Conservation (phyloP, 176 grass and related monocot genomes). For the Carex littledalei region DNA sequence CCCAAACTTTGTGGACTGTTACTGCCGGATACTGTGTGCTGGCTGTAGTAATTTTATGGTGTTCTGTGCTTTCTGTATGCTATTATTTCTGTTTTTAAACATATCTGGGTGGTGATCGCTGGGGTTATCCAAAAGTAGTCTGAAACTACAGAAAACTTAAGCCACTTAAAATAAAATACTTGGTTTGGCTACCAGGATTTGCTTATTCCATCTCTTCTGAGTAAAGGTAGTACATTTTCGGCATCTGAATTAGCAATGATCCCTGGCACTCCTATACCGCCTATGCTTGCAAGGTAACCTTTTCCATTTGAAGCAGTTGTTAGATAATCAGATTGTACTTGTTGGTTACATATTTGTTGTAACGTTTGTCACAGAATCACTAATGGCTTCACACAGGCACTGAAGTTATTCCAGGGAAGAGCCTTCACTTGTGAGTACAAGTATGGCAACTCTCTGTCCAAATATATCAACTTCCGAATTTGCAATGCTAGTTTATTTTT, state of each 20-base stretch:
- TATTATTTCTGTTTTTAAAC: background rate
- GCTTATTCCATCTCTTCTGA: conserved; percentile 76
- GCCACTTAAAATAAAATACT: background rate
- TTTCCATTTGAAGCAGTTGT: conserved; percentile 19
- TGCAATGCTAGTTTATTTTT: background rate
- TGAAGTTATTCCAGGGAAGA: conserved; percentile 75
- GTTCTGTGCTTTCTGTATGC: background rate
- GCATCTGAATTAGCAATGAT: conserved; percentile 60
- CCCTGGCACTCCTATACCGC: conserved; percentile 83
- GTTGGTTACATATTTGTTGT: conserved; percentile 20
- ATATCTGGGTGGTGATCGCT: background rate
- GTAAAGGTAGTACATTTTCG: conserved; percentile 65
- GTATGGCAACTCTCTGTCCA: conserved; percentile 48
- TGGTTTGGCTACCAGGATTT: conserved; percentile 58
- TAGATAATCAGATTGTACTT: conserved; percentile 16
- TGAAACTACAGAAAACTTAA: conserved; percentile 3
- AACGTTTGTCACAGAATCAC: conserved; percentile 62
- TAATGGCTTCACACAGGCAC: conserved; percentile 55
- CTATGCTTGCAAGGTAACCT: conserved; percentile 87
- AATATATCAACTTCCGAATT: background rate
- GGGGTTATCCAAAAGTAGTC: background rate
- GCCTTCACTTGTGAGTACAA: conserved; percentile 97
- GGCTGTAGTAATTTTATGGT: background rate
- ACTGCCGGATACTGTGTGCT: background rate
- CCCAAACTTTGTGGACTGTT: background rate